Evolutionary conservation across 495 filamentous ascomycete species (phyloP).

Genomic region (Lophiotrema nucula): DNA sequence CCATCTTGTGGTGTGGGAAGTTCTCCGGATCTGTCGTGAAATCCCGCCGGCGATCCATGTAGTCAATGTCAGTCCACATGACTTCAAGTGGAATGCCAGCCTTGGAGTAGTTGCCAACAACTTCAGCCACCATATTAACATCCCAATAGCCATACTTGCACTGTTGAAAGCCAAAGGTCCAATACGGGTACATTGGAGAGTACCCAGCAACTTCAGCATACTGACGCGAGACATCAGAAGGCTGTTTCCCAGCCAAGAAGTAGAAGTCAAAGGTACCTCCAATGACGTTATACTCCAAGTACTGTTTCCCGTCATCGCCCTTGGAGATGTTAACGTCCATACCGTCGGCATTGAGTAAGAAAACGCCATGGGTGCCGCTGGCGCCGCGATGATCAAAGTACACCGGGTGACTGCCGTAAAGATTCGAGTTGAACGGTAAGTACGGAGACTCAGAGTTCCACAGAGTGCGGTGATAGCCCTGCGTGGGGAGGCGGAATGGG

Average conservation of each 20-base stretch:
- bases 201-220: slow-evolving; percentile 66
- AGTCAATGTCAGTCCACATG: slow-evolving; percentile 81
- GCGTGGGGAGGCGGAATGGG: slow-evolving; percentile 66
- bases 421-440: slow-evolving; percentile 63
- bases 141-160: slow-evolving; percentile 75
- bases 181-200: slow-evolving; percentile 78
- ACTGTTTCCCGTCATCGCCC: slow-evolving; percentile 59
- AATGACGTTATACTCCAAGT: slow-evolving; percentile 79
- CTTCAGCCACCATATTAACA: slow-evolving; percentile 75
- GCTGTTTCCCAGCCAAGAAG: slow-evolving; percentile 72
- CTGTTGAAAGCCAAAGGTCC: slow-evolving; percentile 81
- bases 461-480: slow-evolving; percentile 74
- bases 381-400: slow-evolving; percentile 76
- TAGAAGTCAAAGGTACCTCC: slow-evolving; percentile 84
- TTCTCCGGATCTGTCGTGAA: slow-evolving; percentile 66
- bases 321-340: slow-evolving; percentile 84
- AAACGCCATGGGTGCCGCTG: slow-evolving; percentile 70
- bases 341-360: slow-evolving; percentile 77
- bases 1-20: slow-evolving; percentile 66
- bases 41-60: slow-evolving; percentile 49
- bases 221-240: slow-evolving; percentile 69
- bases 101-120: slow-evolving; percentile 73
- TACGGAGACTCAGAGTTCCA: slow-evolving; percentile 74
- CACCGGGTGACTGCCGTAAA: slow-evolving; percentile 81
- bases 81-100: slow-evolving; percentile 80